Evolutionary conservation across 257 asterid genomes (phyloP).

Genomic region (Catharanthus roseus): DNA sequence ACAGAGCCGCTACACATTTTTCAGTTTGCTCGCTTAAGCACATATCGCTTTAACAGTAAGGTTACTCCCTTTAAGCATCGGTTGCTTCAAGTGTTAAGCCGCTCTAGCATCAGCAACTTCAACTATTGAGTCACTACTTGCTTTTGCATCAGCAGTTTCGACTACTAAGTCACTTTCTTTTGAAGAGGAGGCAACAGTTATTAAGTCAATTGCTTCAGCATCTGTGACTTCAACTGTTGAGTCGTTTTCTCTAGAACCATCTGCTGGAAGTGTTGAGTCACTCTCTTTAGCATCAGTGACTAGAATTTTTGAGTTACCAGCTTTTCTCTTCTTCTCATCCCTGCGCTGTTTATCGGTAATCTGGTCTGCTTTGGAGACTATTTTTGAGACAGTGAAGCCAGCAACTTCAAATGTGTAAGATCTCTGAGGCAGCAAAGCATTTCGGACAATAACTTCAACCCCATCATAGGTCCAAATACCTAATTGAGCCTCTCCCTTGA

Average conservation of each 20-base stretch:
- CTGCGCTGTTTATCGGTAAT: constrained; percentile 34
- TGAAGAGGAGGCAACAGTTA: not conserved
- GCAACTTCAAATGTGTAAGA: constrained; percentile 61
- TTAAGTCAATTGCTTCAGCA: constrained; percentile 9
- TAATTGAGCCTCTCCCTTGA: constrained; percentile 64
- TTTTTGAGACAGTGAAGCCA: constrained; percentile 73
- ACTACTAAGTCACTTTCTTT: not conserved
- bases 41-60: no score
- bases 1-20: not conserved
- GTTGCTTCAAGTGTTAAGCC: constrained; percentile 12
- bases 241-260: constrained; percentile 5
- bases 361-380: constrained; percentile 70
- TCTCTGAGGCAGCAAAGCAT: constrained; percentile 67
- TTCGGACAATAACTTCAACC: constrained; percentile 49
- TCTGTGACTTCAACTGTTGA: constrained; percentile 10
- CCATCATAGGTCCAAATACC: constrained; percentile 84
- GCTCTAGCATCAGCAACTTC: not conserved
- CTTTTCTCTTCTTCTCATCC: constrained; percentile 34
- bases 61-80: not conserved
- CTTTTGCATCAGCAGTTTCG: not conserved
- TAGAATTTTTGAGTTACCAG: constrained; percentile 6
- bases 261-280: constrained; percentile 11
- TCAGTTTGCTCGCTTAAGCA: not conserved
- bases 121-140: not conserved
- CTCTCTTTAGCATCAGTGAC: constrained; percentile 10